phyloP scores from a whole-genome alignment of 148 eudicot genomes.

The Polygonum maritimum region DNA sequence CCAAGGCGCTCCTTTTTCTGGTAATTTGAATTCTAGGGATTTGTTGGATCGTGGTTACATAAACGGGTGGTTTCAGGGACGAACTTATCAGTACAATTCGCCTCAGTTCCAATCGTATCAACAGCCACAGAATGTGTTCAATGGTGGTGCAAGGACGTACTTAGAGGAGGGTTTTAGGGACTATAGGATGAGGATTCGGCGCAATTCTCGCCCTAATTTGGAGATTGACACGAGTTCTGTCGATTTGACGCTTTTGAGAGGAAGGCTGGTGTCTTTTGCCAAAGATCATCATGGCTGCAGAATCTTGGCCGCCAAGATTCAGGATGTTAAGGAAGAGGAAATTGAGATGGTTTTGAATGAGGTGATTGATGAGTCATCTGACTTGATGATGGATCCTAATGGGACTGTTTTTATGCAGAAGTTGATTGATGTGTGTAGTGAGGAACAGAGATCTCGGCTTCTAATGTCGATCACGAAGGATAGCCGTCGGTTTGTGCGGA shows the following conservation, averaged over 20 bases:
- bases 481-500: constrained; percentile 30
- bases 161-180: neutral
- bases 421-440: constrained; percentile 43
- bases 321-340: constrained; percentile 27
- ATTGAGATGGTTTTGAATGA: constrained; percentile 25
- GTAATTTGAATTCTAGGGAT: neutral
- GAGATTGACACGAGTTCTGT: neutral
- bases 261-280: constrained; percentile 11
- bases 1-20: neutral
- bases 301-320: constrained; percentile 29
- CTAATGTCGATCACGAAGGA: constrained; percentile 26
- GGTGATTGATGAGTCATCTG: constrained; percentile 30
- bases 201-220: neutral
- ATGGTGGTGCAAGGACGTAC: neutral
- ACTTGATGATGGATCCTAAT: constrained; percentile 41
- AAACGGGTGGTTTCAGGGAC: neutral
- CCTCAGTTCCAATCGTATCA: neutral
- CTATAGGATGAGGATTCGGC: neutral
- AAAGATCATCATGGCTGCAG: constrained; percentile 43
- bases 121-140: neutral
- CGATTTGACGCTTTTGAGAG: constrained; percentile 7
- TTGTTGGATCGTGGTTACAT: neutral
- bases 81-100: neutral
- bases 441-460: constrained; percentile 45
- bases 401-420: constrained; percentile 58